Conservation (phyloP, 176 grass and related monocot species). For the Lolium perenne region DNA sequence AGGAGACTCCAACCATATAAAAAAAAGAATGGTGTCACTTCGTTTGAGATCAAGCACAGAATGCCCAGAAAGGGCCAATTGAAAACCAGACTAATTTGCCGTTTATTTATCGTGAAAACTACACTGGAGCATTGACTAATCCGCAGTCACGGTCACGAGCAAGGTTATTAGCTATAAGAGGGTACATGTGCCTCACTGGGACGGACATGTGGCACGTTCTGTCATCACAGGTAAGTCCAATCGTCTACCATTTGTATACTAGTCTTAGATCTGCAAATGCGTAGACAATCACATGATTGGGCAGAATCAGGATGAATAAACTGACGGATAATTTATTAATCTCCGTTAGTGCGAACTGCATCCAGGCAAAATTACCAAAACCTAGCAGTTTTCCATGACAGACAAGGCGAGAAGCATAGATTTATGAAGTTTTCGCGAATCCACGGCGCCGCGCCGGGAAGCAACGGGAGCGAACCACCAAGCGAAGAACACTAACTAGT, state of each 20-base stretch:
- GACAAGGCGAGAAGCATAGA: neutral
- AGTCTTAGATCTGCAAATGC: constrained; percentile 21
- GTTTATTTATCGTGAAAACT: neutral
- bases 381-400: neutral
- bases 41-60: neutral
- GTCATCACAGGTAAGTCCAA: constrained; percentile 20
- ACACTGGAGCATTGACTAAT: neutral
- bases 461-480: neutral
- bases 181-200: constrained; percentile 24
- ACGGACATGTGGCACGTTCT: constrained; percentile 16
- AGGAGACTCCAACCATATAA: neutral
- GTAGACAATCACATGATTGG: neutral
- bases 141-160: neutral
- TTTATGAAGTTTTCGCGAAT: neutral
- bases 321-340: neutral
- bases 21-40: neutral
- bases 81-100: neutral
- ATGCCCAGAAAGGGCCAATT: neutral
- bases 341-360: neutral
- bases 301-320: neutral
- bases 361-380: neutral
- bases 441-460: neutral
- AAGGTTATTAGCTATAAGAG: neutral
- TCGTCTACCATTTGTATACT: neutral
- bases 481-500: too few species aligned